Evolutionary conservation across 257 asterid genomes (phyloP).

Genomic region (Nicotiana attenuata): DNA sequence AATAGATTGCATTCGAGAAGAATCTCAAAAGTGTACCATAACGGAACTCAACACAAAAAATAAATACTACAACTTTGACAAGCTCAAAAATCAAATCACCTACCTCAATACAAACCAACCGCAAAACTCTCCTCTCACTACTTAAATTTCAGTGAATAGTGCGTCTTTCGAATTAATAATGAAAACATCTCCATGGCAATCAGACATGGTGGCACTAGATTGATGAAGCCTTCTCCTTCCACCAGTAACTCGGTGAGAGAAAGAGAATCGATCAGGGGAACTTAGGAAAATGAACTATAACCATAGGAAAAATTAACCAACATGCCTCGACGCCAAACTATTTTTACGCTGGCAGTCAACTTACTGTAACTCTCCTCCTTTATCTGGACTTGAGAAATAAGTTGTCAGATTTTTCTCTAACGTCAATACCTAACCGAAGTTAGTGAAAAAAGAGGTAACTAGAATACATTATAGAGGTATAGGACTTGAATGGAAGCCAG

Average conservation of each 20-base stretch:
- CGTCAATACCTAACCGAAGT: background rate
- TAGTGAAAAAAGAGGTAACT: background rate
- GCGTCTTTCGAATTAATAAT: background rate
- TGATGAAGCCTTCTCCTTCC: background rate
- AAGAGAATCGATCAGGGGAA: background rate
- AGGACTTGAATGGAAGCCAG: background rate
- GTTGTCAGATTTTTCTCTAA: background rate
- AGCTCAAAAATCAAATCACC: background rate
- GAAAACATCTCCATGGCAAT: background rate
- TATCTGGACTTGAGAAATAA: background rate
- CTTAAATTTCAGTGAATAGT: background rate
- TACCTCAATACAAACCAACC: slow-evolving; percentile 2
- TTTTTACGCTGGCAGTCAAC: background rate
- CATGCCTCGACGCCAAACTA: background rate
- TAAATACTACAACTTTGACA: background rate
- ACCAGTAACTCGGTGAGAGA: background rate
- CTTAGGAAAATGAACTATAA: background rate
- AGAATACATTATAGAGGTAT: background rate
- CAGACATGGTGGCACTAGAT: background rate
- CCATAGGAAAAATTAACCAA: background rate
- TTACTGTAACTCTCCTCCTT: background rate
- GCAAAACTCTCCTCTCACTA: background rate
- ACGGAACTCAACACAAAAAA: background rate
- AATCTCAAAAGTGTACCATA: background rate
- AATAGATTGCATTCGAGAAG: background rate